phyloP scores from a whole-genome alignment of 495 filamentous ascomycete genomes.

The Eremomyces bilateralis region DNA sequence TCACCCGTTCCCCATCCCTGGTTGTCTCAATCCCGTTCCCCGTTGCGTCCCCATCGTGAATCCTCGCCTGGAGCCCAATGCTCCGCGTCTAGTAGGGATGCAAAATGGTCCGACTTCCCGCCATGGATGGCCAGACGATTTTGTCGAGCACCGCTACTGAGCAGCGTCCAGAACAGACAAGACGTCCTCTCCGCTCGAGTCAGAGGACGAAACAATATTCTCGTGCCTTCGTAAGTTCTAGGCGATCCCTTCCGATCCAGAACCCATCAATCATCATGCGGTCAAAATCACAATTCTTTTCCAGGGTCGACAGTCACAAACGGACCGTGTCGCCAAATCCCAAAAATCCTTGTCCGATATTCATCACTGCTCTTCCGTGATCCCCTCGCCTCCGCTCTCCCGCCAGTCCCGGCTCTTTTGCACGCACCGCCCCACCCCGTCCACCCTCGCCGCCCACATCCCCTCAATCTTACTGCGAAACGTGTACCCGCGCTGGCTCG shows the following conservation, averaged over 20 bases:
- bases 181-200: no score
- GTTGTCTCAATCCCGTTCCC: no score
- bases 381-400: conserved; percentile 59
- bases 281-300: neutral
- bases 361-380: conserved; percentile 47
- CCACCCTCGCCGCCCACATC: conserved; percentile 62
- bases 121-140: no score
- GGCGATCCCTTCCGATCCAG: neutral
- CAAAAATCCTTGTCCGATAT: neutral
- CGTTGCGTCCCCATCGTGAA: no score
- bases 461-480: conserved; percentile 73
- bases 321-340: neutral
- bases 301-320: neutral
- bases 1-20: no score
- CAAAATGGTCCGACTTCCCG: no score
- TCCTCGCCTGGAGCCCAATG: no score
- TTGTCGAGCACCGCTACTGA: no score
- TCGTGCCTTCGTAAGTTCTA: neutral
- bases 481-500: conserved; percentile 81
- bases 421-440: conserved; percentile 54
- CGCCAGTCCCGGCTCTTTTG: conserved; percentile 70
- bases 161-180: no score
- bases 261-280: neutral
- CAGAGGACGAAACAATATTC: neutral
- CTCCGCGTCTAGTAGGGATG: no score